Evolutionary conservation across 176 grass and related monocot genomes (phyloP), one percentile per base, ranked within the genome.

Genomic region (Dendrocalamus sinicus): DNA sequence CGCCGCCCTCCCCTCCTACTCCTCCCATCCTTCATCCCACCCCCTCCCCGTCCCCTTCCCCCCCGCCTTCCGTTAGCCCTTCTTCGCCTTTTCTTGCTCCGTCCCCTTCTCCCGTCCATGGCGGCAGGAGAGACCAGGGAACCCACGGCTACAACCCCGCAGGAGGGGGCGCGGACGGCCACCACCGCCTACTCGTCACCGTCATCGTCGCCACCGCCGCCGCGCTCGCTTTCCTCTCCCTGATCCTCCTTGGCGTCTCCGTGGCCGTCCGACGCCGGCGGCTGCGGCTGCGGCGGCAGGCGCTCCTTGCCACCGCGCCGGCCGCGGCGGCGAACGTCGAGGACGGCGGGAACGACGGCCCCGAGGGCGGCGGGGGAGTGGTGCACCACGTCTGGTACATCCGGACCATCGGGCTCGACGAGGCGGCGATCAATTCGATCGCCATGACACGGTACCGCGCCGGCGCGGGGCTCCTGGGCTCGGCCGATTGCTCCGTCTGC

Each of bases 361-460:
- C 57, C n/a, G 88, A 82, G 23, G 73, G 43, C 8, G 85, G 82
- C 0, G 93, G 88, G 4, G 91, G 80, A 11, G 89, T 87, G 44
- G 70, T 89, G 30, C 93, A 95, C 81, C 93, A 89, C 41, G 37
- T 95, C 66, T 95, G 93, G 93, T 91, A 92, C 90, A 95, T 95
- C 75, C 78, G 84, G 76, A 95, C 93, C 32, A 54, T 89, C 17
- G 93, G 93, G 51, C 93, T 95, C 67, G 91, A 95, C 67, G 83
- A 92, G 89, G 86, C 91, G 58, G 85, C 73, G 22, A 95, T 95
- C 88, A 14, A 47, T 0, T 91, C 90, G 44, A 91, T 95, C 83
- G 86, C 90, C 26, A 81, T 73, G 44, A 84, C 84, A 37, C 67
- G 54, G 73, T 95, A 92, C 81, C 78, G 83, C 77, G 67, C 70